Conservation (phyloP, 176 grass and related monocot species). For the Rhynchospora pubera region DNA sequence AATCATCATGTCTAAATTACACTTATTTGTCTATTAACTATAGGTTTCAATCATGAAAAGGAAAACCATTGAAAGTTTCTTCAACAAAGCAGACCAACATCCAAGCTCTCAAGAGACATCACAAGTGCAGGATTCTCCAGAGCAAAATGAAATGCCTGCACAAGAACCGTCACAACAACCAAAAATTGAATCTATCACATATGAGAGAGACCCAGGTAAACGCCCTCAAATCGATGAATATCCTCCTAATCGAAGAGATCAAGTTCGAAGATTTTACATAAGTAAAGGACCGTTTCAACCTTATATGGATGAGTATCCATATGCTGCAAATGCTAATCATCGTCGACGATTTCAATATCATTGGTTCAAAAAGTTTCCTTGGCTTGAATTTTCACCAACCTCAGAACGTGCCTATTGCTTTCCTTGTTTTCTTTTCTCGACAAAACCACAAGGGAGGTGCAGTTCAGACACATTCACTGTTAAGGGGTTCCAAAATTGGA, state of each 20-base stretch:
- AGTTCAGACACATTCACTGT: constrained; percentile 2
- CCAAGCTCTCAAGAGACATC: no score
- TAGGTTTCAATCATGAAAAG: no score
- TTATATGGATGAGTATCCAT: not conserved
- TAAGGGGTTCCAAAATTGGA: not conserved
- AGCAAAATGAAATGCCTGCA: no score
- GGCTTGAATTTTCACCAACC: constrained; percentile 1
- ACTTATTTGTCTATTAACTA: no score
- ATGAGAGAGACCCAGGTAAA: constrained; percentile 1
- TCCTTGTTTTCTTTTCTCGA: constrained; percentile 15
- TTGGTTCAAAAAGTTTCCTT: not conserved
- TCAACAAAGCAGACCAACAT: no score
- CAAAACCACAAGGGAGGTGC: not conserved
- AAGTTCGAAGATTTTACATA: not conserved
- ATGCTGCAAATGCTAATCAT: not conserved
- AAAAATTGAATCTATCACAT: not conserved
- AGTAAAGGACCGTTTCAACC: constrained; percentile 7
- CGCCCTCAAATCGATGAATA: not conserved
- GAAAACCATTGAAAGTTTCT: no score
- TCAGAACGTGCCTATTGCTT: constrained; percentile 9
- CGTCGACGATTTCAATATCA: not conserved
- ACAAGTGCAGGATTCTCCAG: not conserved
- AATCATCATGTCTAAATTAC: no score
- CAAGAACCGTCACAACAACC: not conserved
- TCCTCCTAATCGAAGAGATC: not conserved